A percentile compares a stretch with the other conserved stretches of the same genome.
These are phyloP conservation scores for Cytospora schulzeri DNA, from an alignment of 2,329 filamentous ascomycete genomes.

Conservation along the genomic window DNA sequence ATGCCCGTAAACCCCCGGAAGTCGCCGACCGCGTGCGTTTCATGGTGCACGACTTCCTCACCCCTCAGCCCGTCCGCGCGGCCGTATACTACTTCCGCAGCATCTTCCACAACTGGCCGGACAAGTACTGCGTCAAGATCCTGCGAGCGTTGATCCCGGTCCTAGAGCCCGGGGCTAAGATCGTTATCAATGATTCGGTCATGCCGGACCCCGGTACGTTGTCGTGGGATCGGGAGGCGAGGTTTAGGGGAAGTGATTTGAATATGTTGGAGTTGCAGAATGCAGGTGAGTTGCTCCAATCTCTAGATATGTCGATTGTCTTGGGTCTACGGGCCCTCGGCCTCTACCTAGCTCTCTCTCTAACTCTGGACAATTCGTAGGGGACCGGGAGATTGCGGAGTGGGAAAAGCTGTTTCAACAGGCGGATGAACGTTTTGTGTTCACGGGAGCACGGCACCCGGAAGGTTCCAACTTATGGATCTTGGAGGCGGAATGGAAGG, in stretches of 20 bases:
- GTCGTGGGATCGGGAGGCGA: slow-evolving; percentile 8
- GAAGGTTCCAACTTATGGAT: slow-evolving; percentile 1
- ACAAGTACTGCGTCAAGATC: slow-evolving; percentile 20
- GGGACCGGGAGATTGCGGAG: slow-evolving; percentile 3
- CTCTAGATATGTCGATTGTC: not conserved
- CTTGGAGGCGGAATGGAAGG: slow-evolving; percentile 4
- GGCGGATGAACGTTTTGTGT: not conserved
- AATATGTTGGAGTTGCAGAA: slow-evolving; percentile 15
- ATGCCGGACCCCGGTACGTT: slow-evolving; percentile 3
- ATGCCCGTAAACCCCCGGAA: not conserved
- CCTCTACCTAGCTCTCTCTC: not conserved
- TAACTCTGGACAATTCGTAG: not conserved
- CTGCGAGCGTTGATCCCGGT: not conserved
- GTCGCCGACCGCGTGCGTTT: slow-evolving; percentile 12
- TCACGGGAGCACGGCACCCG: slow-evolving; percentile 3
- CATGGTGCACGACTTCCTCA: slow-evolving; percentile 17
- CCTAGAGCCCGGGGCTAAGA: slow-evolving; percentile 6
- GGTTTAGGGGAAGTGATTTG: not conserved
- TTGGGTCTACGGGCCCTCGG: not conserved
- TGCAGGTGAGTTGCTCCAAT: slow-evolving; percentile 2
- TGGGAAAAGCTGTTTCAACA: not conserved
- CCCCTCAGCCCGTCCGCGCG: slow-evolving; percentile 4
- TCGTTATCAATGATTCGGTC: slow-evolving; percentile 11
- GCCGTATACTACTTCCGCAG: slow-evolving; percentile 14
- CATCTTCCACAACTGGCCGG: slow-evolving; percentile 18